These are phyloP conservation scores for Canariomyces notabilis DNA, from an alignment of 2,329 filamentous ascomycete species.

Conservation along the genomic window DNA sequence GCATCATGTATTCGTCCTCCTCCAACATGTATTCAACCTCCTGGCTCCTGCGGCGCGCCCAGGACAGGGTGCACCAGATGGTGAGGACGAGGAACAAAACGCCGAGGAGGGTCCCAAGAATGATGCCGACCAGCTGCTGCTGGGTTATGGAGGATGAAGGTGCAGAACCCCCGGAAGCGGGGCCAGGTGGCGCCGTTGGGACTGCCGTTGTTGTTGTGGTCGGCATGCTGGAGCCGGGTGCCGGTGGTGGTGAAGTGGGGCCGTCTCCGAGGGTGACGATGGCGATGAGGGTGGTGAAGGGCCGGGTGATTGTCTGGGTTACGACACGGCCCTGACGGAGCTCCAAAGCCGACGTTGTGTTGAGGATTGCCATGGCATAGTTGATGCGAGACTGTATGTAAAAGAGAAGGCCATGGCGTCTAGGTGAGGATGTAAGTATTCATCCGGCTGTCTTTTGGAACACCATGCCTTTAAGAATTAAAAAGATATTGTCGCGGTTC, in stretches of 20 bases:
- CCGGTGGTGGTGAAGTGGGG: constrained; percentile 4
- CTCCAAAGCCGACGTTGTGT: background rate
- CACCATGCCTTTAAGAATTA: background rate
- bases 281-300: constrained; percentile 35
- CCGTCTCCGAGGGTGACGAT: constrained; percentile 30
- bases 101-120: constrained; percentile 37
- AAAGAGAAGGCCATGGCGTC: background rate
- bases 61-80: constrained; percentile 24
- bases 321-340: constrained; percentile 26
- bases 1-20: background rate
- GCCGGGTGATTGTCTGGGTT: constrained; percentile 34
- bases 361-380: background rate
- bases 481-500: background rate
- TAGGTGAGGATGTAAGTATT: background rate
- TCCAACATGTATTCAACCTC: background rate
- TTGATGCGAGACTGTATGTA: background rate
- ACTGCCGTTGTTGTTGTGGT: constrained; percentile 12
- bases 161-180: background rate
- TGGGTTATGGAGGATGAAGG: constrained; percentile 29
- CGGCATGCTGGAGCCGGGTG: constrained; percentile 17
- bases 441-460: background rate
- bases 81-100: constrained; percentile 34
- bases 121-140: constrained; percentile 38
- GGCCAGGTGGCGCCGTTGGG: background rate
- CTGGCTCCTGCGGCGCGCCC: background rate